Evolutionary conservation across 2,329 filamentous ascomycete genomes (phyloP).

Genomic region (Pseudocercospora eumusae): DNA sequence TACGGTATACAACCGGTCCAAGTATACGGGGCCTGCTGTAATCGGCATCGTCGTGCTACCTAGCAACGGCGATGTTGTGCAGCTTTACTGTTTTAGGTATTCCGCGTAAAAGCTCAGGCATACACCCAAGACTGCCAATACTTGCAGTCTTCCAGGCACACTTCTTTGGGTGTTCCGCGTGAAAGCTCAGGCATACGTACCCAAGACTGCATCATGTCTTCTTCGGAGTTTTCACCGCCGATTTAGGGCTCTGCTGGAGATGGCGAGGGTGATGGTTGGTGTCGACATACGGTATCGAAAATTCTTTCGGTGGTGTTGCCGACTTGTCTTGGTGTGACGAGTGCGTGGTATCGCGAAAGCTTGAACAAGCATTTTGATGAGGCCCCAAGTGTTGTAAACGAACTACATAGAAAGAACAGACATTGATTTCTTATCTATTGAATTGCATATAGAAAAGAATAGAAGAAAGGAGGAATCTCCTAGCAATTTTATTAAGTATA

Average conservation of each 20-base stretch:
- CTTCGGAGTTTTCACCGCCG: background rate
- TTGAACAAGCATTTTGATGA: background rate
- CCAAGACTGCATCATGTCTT: background rate
- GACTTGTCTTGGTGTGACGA: background rate
- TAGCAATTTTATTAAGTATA: no score
- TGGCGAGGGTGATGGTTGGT: background rate
- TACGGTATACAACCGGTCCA: no score
- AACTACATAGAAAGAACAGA: no score
- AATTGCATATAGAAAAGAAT: no score
- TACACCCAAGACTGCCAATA: slow-evolving; percentile 7
- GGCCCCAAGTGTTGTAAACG: no score
- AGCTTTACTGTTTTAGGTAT: slow-evolving; percentile 10
- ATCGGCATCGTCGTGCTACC: slow-evolving; percentile 1
- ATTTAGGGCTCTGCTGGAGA: background rate
- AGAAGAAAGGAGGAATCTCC: no score
- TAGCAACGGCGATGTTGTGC: background rate
- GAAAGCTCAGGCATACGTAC: background rate
- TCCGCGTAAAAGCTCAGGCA: background rate
- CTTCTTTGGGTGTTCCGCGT: slow-evolving; percentile 7
- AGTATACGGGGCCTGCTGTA: no score
- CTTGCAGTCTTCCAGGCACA: background rate
- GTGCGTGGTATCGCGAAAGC: no score
- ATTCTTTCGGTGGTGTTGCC: background rate
- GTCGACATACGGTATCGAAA: no score
- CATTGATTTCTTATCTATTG: no score